Evolutionary conservation across 345 rosid species (phyloP).

Genomic region (Salix udensis): DNA sequence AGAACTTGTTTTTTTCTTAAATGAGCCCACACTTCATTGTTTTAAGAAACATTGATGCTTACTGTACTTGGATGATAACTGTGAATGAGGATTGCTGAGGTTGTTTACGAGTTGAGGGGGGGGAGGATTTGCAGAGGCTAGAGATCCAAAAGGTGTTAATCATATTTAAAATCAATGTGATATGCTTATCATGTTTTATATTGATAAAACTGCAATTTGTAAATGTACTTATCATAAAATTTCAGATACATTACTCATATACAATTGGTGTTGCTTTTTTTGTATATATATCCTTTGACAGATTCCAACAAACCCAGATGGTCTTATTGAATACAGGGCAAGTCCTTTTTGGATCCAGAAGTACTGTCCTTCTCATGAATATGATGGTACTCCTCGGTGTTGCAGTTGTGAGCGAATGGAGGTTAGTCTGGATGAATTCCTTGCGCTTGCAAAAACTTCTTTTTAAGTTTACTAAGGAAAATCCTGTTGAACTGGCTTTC

Average conservation of each 20-base stretch:
- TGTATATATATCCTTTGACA: conserved; percentile 26
- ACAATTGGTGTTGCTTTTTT: conserved; percentile 24
- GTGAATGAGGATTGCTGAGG: not conserved
- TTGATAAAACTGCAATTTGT: conserved; percentile 1
- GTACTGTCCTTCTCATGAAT: conserved; percentile 37
- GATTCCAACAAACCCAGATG: conserved; percentile 33
- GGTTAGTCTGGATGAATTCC: conserved; percentile 33
- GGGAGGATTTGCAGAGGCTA: not conserved
- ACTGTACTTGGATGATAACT: not conserved
- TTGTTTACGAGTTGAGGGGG: not conserved
- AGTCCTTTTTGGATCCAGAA: conserved; percentile 37
- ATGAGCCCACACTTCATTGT: not conserved
- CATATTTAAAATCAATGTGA: not conserved
- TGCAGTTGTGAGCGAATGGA: conserved; percentile 40
- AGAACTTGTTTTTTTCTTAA: not conserved
- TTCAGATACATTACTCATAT: conserved; percentile 14
- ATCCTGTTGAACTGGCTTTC: not conserved
- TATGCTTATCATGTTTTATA: not conserved
- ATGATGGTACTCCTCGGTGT: conserved; percentile 32
- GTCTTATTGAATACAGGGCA: conserved; percentile 36
- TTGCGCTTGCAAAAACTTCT: not conserved
- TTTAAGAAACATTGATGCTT: not conserved
- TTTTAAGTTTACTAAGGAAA: not conserved
- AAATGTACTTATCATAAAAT: conserved; percentile 5
- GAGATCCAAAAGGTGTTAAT: not conserved